Base-by-base conservation (phyloP, 805 yeast species). In the Candida namnaoensis region DNA sequence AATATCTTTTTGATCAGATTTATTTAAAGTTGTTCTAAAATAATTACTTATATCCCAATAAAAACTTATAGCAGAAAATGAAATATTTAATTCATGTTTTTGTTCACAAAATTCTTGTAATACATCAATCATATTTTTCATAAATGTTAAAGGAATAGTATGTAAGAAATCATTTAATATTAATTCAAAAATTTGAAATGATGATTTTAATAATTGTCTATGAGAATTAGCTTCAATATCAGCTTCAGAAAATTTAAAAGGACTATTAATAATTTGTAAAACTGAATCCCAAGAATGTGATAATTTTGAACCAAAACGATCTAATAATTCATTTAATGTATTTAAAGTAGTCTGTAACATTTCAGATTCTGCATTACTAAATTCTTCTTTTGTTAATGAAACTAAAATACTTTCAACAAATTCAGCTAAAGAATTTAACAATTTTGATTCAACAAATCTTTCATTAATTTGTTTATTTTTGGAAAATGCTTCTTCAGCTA, bases 11-110 rank as follows among this genome's bases (percentile, higher is more conserved):
- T 33, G 34, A 19, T 24, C 36, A 13, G 37, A 40, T 27, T 23
- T 26, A 14, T 38, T 33, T 23, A 39, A 32, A 30, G 44, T 47
- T 6, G 46, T 62, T 41, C 78, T 69, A 35, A 81, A 61, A 44
- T 80, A 78, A 52, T 93, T 98, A 50, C 96, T 85, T 4, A 93
- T 77, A 13, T 84, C 60, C 98, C 98, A 91, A 54, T 88, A 90
- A 49, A 88, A 84, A 50, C 96, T 86, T 8, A 88, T 84, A 0
- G 96, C 81, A 38, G 95, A 86, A 56, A 91, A 88, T 0, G 97
- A 86, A 19, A 88, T 85, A 57, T 91, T 91, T 48, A 91, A 60
- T 49, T 91, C 96, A 47, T 66, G 68, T 1, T 60, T 63, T 53
- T 93, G 98, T 2, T 71, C 62, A 32, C 87, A 80, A 60, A 87